Evolutionary conservation across 306 rosid species (phyloP).

Genomic region (Rosa persica): DNA sequence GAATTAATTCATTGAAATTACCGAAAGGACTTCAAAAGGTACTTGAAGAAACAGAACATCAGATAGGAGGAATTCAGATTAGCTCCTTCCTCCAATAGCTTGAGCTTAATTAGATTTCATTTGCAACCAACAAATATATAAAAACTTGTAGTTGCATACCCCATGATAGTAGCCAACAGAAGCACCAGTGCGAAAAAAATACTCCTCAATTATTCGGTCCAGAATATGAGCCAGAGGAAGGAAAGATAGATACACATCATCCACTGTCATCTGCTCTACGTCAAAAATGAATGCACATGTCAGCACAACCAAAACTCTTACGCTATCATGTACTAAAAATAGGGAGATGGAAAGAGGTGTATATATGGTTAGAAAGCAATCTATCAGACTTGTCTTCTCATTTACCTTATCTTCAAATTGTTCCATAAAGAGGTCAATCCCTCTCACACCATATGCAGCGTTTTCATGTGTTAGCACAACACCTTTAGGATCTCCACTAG

Average conservation of each 20-base stretch:
- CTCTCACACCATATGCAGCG: slow-evolving; percentile 50
- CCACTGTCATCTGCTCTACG: slow-evolving; percentile 57
- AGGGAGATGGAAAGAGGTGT: background rate
- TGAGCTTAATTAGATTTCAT: background rate
- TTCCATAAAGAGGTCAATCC: slow-evolving; percentile 68
- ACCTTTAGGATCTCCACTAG: slow-evolving; percentile 93
- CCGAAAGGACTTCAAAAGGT: background rate
- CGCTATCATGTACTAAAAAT: background rate
- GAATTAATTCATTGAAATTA: background rate
- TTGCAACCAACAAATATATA: background rate
- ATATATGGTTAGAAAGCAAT: background rate
- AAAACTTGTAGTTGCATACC: slow-evolving; percentile 39
- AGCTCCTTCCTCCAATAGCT: background rate
- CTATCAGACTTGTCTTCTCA: slow-evolving; percentile 3
- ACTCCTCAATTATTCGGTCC: slow-evolving; percentile 82
- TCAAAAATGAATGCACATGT: slow-evolving; percentile 6
- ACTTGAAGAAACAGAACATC: background rate
- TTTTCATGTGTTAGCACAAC: slow-evolving; percentile 76
- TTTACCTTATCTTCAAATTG: slow-evolving; percentile 86
- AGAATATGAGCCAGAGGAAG: slow-evolving; percentile 89
- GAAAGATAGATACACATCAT: slow-evolving; percentile 83
- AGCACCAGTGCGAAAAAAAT: slow-evolving; percentile 75
- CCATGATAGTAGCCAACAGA: slow-evolving; percentile 93
- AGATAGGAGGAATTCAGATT: background rate
- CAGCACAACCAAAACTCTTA: slow-evolving; percentile 6